These are phyloP conservation scores for Exophiala alcalophila DNA, from an alignment of 2,329 filamentous ascomycete genomes.

Conservation along the genomic window DNA sequence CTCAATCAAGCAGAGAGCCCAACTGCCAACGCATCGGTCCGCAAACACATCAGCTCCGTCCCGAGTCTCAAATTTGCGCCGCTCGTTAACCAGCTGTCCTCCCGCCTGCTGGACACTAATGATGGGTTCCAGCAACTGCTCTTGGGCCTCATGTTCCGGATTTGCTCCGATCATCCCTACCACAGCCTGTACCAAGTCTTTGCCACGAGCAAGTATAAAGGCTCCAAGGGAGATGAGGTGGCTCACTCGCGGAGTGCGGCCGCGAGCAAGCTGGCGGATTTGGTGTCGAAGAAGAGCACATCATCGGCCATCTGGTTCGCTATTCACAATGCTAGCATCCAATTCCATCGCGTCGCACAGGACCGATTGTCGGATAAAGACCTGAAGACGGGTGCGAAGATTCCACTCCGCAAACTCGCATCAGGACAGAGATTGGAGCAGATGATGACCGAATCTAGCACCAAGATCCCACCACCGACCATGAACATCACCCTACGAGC, in stretches of 20 bases:
- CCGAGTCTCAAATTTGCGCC: constrained; percentile 88
- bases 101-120: constrained; percentile 72
- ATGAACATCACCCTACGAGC: constrained; percentile 75
- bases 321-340: constrained; percentile 70
- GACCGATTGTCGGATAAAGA: constrained; percentile 52
- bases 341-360: constrained; percentile 52
- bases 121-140: constrained; percentile 74
- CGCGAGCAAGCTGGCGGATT: constrained; percentile 64
- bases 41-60: constrained; percentile 66
- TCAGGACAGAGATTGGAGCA: constrained; percentile 63
- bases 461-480: constrained; percentile 80
- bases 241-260: constrained; percentile 71
- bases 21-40: constrained; percentile 73
- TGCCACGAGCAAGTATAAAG: constrained; percentile 69
- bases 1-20: constrained; percentile 77
- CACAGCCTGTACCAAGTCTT: constrained; percentile 98
- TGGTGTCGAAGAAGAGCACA: constrained; percentile 54
- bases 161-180: constrained; percentile 90
- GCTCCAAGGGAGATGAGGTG: constrained; percentile 63
- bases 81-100: constrained; percentile 94
- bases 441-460: constrained; percentile 54
- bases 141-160: constrained; percentile 69
- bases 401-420: constrained; percentile 61
- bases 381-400: constrained; percentile 66
- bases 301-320: constrained; percentile 63